Base-by-base conservation (phyloP, 1,139 yeast genomes). In the Tardiomyces blankii region DNA sequence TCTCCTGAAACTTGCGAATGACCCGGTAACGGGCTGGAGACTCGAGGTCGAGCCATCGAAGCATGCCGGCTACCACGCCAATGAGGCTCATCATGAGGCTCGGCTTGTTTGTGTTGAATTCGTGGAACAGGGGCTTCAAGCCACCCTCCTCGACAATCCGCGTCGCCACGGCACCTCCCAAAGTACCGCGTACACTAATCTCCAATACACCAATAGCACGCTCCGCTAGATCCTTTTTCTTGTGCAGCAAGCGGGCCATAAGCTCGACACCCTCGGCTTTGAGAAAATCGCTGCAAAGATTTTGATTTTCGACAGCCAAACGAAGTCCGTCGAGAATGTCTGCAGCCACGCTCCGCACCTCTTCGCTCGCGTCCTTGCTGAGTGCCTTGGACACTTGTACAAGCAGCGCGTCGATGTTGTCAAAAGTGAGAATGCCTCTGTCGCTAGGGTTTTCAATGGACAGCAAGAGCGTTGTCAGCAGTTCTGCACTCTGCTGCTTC, bases 231-330 rank as follows among this genome's bases (percentile, higher is more conserved):
- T 57, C 41, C 14, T 44, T 45, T 42, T 46, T 46, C 43, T 46
- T 54, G 44, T 38, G 55, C 19, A 59, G 33, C 30, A 64, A 40
- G 12, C 58, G 49, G 13, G 60, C 45, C 52, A 61, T 51, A n/a
- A 65, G 52, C 39, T 63, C 67, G 12, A 60, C 49, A 5, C 68
- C 68, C 43, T 64, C 68, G 14, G 49, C 50, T 23, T 59, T 57
- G 4, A 59, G 43, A 42, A 64, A 59, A 30, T 45, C 45, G 13
- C 50, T 51, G 33, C 46, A 44, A n/a, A n/a, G 38, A 27, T 12
- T 44, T 39, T 18, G 40, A n/a, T 44, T 42, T 3, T 49, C 48
- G 14, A 54, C 57, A n/a, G 57, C 40, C 1, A 51, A 45, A 19
- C 51, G 45, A 2, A 59, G 49, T 3, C 51, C 35, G 43, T 58